Evolutionary conservation across 116 monocot genomes (phyloP), one percentile per base, ranked within the genome.

Genomic region (Zostera marina): DNA sequence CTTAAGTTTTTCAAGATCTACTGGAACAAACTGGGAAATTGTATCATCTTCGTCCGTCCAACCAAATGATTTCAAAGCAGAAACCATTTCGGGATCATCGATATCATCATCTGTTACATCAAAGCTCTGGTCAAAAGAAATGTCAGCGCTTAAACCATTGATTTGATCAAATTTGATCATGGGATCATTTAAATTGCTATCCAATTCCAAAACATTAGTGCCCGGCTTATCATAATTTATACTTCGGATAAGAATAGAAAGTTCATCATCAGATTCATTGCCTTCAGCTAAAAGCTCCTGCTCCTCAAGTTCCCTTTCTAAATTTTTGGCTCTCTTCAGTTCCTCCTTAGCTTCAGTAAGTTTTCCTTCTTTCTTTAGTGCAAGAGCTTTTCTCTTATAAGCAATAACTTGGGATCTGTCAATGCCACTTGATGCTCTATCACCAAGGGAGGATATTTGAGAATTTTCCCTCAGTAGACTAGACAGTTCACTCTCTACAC

Each of bases 261-360:
- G 73, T 63, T 98, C 98, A 69, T 98, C 98, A 56, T 98, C 98
- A 24, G 90, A 86, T 12, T 85, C 90, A 46, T 89, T 82, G 68
- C 46, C 70, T 39, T 76, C 80, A 38, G 72, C 90, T 62, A 98
- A 72, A 70, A 98, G 68, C 45, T 79, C 89, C 32, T 83, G 79
- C 55, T 98, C 98, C 61, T 98, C 90, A 47, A 98, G 46, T 61
- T 98, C 74, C 49, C 76, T 98, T 53, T 98, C 98, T 42, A 98
- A 65, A 56, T 86, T 64, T 73, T 98, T 98, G 23, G 98, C 98
- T 57, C 71, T 78, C 73, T 89, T 98, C 19, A 98, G 65, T 70
- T 98, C 98, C 62, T 98, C 90, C 68, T 98, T 98, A 26, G 98
- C 98, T 74, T 98, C 98, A 66, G 74, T 68, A 61, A 98, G 80